Base-by-base conservation (phyloP, 2,329 filamentous ascomycete genomes). In the Exutisphaerella laricina region DNA sequence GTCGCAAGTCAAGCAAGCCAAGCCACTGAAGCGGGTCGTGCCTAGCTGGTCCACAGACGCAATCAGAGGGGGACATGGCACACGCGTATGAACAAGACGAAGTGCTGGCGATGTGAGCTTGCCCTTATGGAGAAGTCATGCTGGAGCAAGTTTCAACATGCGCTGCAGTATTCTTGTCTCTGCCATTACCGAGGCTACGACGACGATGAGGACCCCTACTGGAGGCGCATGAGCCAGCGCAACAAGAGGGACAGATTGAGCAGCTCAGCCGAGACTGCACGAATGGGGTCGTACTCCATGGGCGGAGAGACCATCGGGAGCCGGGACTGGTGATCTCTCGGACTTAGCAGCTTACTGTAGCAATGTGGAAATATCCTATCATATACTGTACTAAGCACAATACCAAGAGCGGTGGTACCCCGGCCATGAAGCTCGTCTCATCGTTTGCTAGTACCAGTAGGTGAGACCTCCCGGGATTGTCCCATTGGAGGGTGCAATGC, bases 91-190 rank as follows among this genome's bases (percentile, higher is more conserved):
- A 35, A 35, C 22, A 46, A 47, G 26, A 58, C 53, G 7, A 55
- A 50, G 25, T 59, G 57, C 44, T 59, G 56, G 57, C 45, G 51
- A 9, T 59, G 57, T 37, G 54, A 52, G 17, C 38, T 59, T 14
- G 45, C 49, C 3, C 32, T 34, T 8, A 26, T 28, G 18, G 41
- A 45, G 38, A 13, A 20, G 30, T 47, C 38, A 13, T 49, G 45
- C n/a, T 54, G 48, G 49, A 37, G 26, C 16, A 50, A 43, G 31
- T 14, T 54, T 12, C 23, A 34, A 31, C 16, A 38, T 28, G 42
- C 35, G 13, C 10, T 56, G 49, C 44, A 50, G 36, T 59, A 55
- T 42, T 58, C 51, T 9, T 59, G 57, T 40, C 52, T 58, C 22
- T 56, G 54, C 44, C 50, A 53, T 36, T 58, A 58, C 36, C 40